These are phyloP conservation scores for Cryptosporidium xiaoi DNA, from an alignment of 169 alveolate genomes.

Conservation along the genomic window DNA sequence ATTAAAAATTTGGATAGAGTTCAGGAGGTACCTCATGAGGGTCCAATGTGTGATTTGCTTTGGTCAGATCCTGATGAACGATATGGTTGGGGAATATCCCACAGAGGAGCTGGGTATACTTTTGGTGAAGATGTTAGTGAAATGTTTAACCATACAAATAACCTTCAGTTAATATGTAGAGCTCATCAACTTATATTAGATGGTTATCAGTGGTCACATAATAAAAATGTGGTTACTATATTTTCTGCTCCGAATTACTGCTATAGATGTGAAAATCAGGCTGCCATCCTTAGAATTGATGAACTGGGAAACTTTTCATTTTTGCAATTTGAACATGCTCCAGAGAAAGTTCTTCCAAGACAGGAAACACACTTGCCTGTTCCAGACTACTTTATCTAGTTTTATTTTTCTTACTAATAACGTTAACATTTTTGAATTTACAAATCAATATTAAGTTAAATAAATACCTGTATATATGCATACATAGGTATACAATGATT, in stretches of 20 bases:
- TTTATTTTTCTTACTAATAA: too few relatives aligned
- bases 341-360: conserved; percentile 75
- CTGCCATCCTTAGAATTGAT: conserved; percentile 97
- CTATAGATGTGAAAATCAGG: conserved; percentile 98
- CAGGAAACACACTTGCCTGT: conserved; percentile 66
- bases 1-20: conserved; percentile 90
- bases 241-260: conserved; percentile 99
- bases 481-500: too few relatives aligned
- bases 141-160: conserved; percentile 94
- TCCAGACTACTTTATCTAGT: conserved; percentile 63
- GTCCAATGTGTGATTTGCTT: conserved; percentile 99
- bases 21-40: conserved; percentile 99
- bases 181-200: conserved; percentile 99
- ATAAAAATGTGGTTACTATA: conserved; percentile 93
- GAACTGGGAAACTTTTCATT: conserved; percentile 84
- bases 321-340: conserved; percentile 81
- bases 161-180: conserved; percentile 95
- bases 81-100: conserved; percentile 98
- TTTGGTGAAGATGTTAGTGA: conserved; percentile 97
- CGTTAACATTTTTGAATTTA: too few relatives aligned
- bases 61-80: conserved; percentile 99
- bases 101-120: conserved; percentile 99
- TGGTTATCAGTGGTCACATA: conserved; percentile 97
- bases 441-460: too few relatives aligned
- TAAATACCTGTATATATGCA: too few relatives aligned